Evolutionary conservation across 768 basidiomycete genomes (phyloP), one percentile per base, ranked within the genome.

Genomic region (Amanita exitialis): DNA sequence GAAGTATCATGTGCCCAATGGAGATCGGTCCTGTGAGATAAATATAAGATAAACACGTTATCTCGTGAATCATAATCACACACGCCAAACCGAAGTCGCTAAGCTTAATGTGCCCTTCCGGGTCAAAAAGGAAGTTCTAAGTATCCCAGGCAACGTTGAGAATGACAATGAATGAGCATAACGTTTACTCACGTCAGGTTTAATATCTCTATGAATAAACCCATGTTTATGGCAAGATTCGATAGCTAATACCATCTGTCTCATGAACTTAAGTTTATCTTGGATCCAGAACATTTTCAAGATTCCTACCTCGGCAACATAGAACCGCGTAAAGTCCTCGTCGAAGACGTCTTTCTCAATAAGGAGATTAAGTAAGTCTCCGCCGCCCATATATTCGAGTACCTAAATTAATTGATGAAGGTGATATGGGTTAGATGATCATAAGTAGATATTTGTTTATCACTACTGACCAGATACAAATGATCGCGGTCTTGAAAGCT

Each of bases 1-100:
- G 85, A 85, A 23, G 91, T 93, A 68, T 98, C 93, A 67, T 97
- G 93, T 18, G 91, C 90, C 94, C 94, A 96, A 68, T 95, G 94
- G 53, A 92, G 76, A 73, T 93, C 87, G 52, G 90, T 89, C 49
- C 88, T 91, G 64, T 59, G 48, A 43, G 2, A 56, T 47, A 57
- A 56, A 45, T 49, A 57, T 52, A 56, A 56, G 43, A 56, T 52
- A 49, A 20, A 51, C 47, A 50, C 45, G 42, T 52, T 47, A 44
- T 51, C 48, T 45, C 16, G 28, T 28, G 7, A 30, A 60, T 56
- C 50, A 53, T 51, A 32, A 62, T 56, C 43, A 83, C 90, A 71
- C 67, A 96, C 77, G 94, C 94, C 58, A 98, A 73, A 35, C 95
- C 95, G 64, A 98, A 97, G 67, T 97, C 95, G 62, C 88, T 90